Conservation (phyloP, 345 rosid species). For the Hevea brasiliensis region DNA sequence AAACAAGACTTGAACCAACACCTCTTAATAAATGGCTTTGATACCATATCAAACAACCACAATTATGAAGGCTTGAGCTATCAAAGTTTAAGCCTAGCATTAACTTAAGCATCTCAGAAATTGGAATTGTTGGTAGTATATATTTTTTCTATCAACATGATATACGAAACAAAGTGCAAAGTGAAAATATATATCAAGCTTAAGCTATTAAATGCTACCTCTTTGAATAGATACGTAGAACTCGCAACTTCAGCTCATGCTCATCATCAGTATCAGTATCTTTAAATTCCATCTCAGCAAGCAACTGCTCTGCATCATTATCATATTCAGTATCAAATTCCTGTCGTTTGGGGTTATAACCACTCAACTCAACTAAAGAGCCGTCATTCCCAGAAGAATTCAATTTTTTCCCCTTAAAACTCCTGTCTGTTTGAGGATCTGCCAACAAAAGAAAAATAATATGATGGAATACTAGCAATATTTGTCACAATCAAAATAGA, state of each 20-base stretch:
- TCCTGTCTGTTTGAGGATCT: constrained; percentile 67
- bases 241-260: constrained; percentile 76
- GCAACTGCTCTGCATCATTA: constrained; percentile 90
- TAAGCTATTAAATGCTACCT: constrained; percentile 42
- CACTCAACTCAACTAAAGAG: constrained; percentile 70
- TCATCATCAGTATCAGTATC: constrained; percentile 85
- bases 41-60: background rate
- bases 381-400: constrained; percentile 52
- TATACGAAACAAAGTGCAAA: background rate
- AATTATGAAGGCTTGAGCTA: background rate
- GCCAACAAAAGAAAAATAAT: constrained; percentile 16
- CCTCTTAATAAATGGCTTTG: background rate
- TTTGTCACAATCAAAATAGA: background rate
- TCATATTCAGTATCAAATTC: constrained; percentile 96
- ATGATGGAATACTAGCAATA: background rate
- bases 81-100: background rate
- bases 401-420: constrained; percentile 70
- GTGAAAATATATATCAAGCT: background rate
- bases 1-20: background rate
- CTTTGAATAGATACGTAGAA: constrained; percentile 76
- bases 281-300: constrained; percentile 98
- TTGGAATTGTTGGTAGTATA: background rate
- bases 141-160: background rate
- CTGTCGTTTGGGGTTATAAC: constrained; percentile 76
- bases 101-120: background rate